Conservation (phyloP, 2,329 filamentous ascomycete genomes). For the Pezicula radicicola region DNA sequence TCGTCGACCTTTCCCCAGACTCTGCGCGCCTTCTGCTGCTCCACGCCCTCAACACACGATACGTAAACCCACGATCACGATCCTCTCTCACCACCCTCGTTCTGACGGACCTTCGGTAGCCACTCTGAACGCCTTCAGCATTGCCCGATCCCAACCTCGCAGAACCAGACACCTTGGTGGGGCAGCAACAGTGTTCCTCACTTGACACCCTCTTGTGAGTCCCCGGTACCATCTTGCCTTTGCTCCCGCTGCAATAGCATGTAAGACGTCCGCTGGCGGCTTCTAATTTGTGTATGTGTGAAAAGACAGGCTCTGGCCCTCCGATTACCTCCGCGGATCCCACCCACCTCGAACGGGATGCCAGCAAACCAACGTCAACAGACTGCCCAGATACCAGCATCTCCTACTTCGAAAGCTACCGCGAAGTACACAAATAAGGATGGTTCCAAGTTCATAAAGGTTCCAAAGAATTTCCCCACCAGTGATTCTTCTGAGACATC, state of each 20-base stretch:
- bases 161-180: slow-evolving; percentile 27
- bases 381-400: slow-evolving; percentile 46
- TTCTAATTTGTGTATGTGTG: slow-evolving; percentile 15
- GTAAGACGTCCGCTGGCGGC: background rate
- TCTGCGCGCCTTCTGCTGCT: background rate
- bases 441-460: slow-evolving; percentile 66
- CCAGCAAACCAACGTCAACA: slow-evolving; percentile 51
- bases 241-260: slow-evolving; percentile 5
- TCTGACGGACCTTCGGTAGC: background rate
- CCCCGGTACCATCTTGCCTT: slow-evolving; percentile 4
- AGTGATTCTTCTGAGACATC: slow-evolving; percentile 53
- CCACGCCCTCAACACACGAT: background rate
- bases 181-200: slow-evolving; percentile 18
- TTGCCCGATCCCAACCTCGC: slow-evolving; percentile 2
- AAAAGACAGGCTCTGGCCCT: slow-evolving; percentile 17
- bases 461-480: slow-evolving; percentile 49
- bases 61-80: background rate
- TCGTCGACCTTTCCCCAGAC: background rate
- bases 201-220: slow-evolving; percentile 19
- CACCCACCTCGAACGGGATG: slow-evolving; percentile 33
- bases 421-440: slow-evolving; percentile 67
- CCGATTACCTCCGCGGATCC: slow-evolving; percentile 9
- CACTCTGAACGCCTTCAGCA: background rate
- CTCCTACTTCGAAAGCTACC: slow-evolving; percentile 48
- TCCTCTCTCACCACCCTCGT: background rate